Evolutionary conservation across 441 rosid genomes (phyloP).

Genomic region (Aleurites moluccanus): DNA sequence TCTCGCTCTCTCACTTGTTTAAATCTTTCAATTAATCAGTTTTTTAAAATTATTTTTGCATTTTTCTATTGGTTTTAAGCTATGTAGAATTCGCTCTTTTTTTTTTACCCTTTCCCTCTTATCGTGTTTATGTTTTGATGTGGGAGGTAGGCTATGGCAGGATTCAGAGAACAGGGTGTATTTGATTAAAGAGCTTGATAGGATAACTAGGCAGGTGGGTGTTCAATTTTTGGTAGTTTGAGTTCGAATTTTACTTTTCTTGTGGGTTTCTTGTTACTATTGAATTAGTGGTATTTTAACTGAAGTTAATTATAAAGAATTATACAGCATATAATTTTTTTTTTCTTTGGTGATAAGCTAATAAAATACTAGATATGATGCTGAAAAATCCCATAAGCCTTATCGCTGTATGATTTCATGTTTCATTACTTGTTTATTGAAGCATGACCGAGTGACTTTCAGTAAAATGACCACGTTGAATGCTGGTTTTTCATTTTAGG

Average conservation of each 20-base stretch:
- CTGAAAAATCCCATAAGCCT: not conserved
- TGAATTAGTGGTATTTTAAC: not conserved
- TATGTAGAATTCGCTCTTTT: not conserved
- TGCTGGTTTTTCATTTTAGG: constrained; percentile 38
- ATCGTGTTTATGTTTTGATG: constrained; percentile 9
- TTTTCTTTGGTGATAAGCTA: not conserved
- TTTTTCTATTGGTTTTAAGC: not conserved
- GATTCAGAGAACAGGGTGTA: constrained; percentile 84
- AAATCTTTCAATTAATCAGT: no score
- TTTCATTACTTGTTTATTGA: not conserved
- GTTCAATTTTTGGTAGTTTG: not conserved
- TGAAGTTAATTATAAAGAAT: not conserved
- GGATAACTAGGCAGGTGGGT: constrained; percentile 73
- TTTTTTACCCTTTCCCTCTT: not conserved
- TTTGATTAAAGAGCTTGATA: constrained; percentile 84
- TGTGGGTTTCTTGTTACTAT: not conserved
- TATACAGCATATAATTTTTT: not conserved
- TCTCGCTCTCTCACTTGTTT: not conserved
- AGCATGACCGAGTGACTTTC: constrained; percentile 4
- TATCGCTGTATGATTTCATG: not conserved
- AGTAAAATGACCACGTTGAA: not conserved
- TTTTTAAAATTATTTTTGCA: not conserved
- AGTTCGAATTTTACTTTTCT: not conserved
- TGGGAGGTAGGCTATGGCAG: constrained; percentile 69
- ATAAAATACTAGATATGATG: not conserved